A percentile compares a stretch with the other conserved stretches of the same genome.
phyloP scores from a whole-genome alignment of 148 eudicot species.

The Dianthus caryophyllus region DNA sequence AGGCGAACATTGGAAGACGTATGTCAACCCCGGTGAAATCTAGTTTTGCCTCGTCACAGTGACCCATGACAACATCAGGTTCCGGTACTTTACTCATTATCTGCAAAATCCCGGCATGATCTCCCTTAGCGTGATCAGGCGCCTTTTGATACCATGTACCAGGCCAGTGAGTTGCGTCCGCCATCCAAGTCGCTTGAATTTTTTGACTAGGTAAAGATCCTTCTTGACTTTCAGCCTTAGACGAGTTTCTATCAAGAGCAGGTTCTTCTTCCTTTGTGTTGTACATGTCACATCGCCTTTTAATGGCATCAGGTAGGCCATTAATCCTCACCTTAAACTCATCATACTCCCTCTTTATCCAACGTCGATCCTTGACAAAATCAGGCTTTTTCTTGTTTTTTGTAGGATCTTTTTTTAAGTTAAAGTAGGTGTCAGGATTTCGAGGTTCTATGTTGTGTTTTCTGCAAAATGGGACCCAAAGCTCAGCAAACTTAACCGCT shows the following conservation, averaged over 20 bases:
- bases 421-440: conserved; percentile 81
- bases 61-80: conserved; percentile 64
- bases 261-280: conserved; percentile 49
- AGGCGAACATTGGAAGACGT: conserved; percentile 81
- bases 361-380: conserved; percentile 86
- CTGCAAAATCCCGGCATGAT: conserved; percentile 90
- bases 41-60: conserved; percentile 47
- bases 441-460: conserved; percentile 86
- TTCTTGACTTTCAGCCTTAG: conserved; percentile 33
- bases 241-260: conserved; percentile 33
- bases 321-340: conserved; percentile 87
- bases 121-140: conserved; percentile 74
- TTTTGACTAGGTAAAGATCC: conserved; percentile 18
- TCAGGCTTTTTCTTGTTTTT: conserved; percentile 70
- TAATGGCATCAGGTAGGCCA: conserved; percentile 71
- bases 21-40: conserved; percentile 66
- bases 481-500: conserved; percentile 68
- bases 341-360: conserved; percentile 94
- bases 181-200: conserved; percentile 86
- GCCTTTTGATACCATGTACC: conserved; percentile 63
- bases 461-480: conserved; percentile 93
- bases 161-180: conserved; percentile 94
- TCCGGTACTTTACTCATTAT: conserved; percentile 92
- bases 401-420: conserved; percentile 60
- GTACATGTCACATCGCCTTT: conserved; percentile 64